Conservation (phyloP, 1,284 basidiomycete genomes). For the Neolentinus lepideus region DNA sequence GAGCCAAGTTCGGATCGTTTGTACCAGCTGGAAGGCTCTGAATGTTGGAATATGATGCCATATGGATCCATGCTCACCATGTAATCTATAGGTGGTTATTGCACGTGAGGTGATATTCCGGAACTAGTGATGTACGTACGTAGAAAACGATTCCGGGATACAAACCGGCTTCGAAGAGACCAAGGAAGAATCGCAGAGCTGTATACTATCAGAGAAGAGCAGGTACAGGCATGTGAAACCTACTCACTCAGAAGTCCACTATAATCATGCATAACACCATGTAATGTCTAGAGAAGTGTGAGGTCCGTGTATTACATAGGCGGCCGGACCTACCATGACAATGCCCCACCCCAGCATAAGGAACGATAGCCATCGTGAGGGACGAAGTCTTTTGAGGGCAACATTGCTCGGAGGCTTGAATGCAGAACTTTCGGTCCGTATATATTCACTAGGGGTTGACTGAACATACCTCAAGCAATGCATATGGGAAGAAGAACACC, state of each 20-base stretch:
- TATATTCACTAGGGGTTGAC: too few relatives aligned
- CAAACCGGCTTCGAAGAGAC: slow-evolving; percentile 28
- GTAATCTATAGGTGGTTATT: slow-evolving; percentile 15
- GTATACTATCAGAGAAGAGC: slow-evolving; percentile 6
- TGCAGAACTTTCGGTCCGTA: neutral
- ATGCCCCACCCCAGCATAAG: slow-evolving; percentile 52
- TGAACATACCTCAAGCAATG: slow-evolving; percentile 45
- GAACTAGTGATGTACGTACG: neutral
- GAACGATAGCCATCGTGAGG: slow-evolving; percentile 51
- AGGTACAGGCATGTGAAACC: neutral
- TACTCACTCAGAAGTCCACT: slow-evolving; percentile 39
- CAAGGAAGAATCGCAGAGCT: slow-evolving; percentile 26
- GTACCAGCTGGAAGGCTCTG: slow-evolving; percentile 21
- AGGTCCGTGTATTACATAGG: neutral
- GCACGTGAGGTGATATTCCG: neutral
- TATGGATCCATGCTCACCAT: slow-evolving; percentile 19
- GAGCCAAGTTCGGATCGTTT: slow-evolving; percentile 53
- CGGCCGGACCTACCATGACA: slow-evolving; percentile 38
- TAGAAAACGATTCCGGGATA: slow-evolving; percentile 32
- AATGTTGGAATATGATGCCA: neutral
- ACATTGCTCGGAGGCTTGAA: slow-evolving; percentile 47
- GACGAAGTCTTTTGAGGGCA: slow-evolving; percentile 44
- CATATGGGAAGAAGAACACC: slow-evolving; percentile 52
- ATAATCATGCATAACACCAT: slow-evolving; percentile 44
- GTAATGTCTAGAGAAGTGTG: slow-evolving; percentile 31